phyloP scores from a whole-genome alignment of 1,284 basidiomycete genomes.

The Pholiota adiposa region DNA sequence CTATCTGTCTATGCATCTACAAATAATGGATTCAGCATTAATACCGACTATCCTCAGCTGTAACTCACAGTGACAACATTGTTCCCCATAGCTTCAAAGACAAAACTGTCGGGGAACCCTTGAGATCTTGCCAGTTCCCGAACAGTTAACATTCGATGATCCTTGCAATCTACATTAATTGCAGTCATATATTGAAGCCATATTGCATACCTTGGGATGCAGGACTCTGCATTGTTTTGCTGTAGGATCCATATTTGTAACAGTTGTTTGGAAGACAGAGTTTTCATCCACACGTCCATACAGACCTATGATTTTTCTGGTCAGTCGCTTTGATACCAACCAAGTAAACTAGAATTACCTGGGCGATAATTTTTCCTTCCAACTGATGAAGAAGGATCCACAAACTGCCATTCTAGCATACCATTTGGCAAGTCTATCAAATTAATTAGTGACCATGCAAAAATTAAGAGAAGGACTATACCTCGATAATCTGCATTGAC shows the following conservation, averaged over 20 bases:
- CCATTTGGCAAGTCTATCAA: slow-evolving; percentile 39
- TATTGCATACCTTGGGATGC: slow-evolving; percentile 57
- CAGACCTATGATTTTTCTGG: slow-evolving; percentile 45
- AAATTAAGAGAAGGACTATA: slow-evolving; percentile 26
- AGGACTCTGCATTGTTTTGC: slow-evolving; percentile 74
- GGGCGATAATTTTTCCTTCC: slow-evolving; percentile 52
- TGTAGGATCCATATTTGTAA: slow-evolving; percentile 74
- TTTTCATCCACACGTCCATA: slow-evolving; percentile 64
- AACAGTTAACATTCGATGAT: slow-evolving; percentile 66
- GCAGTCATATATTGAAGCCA: not conserved
- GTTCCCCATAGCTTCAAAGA: slow-evolving; percentile 54
- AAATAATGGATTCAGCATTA: not conserved
- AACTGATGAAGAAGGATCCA: slow-evolving; percentile 58
- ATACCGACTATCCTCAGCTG: not conserved
- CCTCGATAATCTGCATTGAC: slow-evolving; percentile 63
- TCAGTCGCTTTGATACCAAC: not conserved
- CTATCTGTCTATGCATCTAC: slow-evolving; percentile 78
- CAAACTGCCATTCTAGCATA: slow-evolving; percentile 54
- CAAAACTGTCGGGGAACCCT: slow-evolving; percentile 75
- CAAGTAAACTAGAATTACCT: slow-evolving; percentile 38
- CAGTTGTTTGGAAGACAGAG: slow-evolving; percentile 65
- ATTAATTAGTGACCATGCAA: slow-evolving; percentile 1
- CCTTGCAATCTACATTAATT: slow-evolving; percentile 39
- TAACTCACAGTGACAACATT: slow-evolving; percentile 62
- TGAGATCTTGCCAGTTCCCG: slow-evolving; percentile 77